Conservation (phyloP, 352 stramenopile genomes). For the Phytophthora cactorum region DNA sequence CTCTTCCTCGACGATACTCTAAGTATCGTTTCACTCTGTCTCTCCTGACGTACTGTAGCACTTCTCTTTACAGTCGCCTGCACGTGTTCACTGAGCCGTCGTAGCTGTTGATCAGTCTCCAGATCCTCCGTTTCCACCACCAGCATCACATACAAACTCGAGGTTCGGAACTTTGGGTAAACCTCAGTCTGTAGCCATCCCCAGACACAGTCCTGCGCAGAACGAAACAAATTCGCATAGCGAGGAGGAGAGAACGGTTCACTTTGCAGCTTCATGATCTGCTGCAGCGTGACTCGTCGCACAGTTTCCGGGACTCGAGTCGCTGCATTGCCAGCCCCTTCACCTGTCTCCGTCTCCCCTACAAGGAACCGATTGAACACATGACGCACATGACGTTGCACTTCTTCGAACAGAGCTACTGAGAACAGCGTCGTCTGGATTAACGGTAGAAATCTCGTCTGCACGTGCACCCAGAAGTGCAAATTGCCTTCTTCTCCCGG, state of each 20-base stretch:
- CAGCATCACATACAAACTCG: slow-evolving; percentile 66
- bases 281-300: slow-evolving; percentile 64
- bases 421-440: slow-evolving; percentile 71
- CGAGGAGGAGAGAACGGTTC: slow-evolving; percentile 76
- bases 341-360: slow-evolving; percentile 18
- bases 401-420: slow-evolving; percentile 75
- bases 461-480: slow-evolving; percentile 78
- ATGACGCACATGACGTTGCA: slow-evolving; percentile 64
- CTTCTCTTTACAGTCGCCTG: slow-evolving; percentile 45
- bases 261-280: slow-evolving; percentile 73
- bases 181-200: slow-evolving; percentile 69
- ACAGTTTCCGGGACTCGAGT: slow-evolving; percentile 54
- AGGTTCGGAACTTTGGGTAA: slow-evolving; percentile 69
- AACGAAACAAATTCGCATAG: slow-evolving; percentile 75
- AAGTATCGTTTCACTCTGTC: slow-evolving; percentile 18
- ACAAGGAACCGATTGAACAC: slow-evolving; percentile 76
- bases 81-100: slow-evolving; percentile 70
- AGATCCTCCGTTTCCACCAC: slow-evolving; percentile 78
- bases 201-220: slow-evolving; percentile 74
- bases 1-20: slow-evolving; percentile 19
- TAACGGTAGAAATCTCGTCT: slow-evolving; percentile 72
- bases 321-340: slow-evolving; percentile 25
- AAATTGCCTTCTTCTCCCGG: slow-evolving; percentile 55
- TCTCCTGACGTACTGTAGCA: slow-evolving; percentile 36
- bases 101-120: slow-evolving; percentile 64